Evolutionary conservation across 2,329 filamentous ascomycete genomes (phyloP).

Genomic region (Didymella pinodella): DNA sequence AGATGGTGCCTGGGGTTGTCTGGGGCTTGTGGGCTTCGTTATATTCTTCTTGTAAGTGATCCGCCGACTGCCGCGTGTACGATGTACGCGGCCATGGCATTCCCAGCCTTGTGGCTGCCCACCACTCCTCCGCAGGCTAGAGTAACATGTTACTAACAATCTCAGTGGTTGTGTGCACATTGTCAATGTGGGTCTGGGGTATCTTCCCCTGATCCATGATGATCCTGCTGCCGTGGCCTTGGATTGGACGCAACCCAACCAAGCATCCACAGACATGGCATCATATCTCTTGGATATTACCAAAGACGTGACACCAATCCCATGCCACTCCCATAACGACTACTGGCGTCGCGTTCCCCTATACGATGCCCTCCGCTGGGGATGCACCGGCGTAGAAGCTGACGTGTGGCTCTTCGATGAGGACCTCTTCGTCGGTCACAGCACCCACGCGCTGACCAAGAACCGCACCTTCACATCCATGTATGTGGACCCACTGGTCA

Average conservation of each 20-base stretch:
- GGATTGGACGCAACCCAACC: conserved; percentile 54
- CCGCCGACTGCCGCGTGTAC: conserved; percentile 7
- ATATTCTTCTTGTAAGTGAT: conserved; percentile 48
- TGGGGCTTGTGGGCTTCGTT: conserved; percentile 32
- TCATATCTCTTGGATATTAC: conserved; percentile 58
- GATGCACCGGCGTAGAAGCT: conserved; percentile 65
- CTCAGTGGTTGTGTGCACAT: conserved; percentile 55
- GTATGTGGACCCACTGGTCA: conserved; percentile 62
- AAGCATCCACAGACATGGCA: conserved; percentile 44
- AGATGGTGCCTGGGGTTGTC: conserved; percentile 28
- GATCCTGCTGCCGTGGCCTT: conserved; percentile 39
- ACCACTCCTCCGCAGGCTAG: conserved; percentile 3
- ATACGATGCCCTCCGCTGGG: conserved; percentile 62
- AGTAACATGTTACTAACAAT: conserved; percentile 23
- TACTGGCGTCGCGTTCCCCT: conserved; percentile 65
- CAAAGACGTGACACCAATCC: conserved; percentile 58
- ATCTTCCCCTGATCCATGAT: conserved; percentile 50
- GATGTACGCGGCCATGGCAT: conserved; percentile 11
- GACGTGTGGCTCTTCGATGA: conserved; percentile 64
- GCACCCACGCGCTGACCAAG: conserved; percentile 55
- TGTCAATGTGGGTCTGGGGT: conserved; percentile 49
- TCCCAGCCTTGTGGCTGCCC: conserved; percentile 4
- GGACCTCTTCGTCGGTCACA: conserved; percentile 65
- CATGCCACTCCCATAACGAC: conserved; percentile 67
- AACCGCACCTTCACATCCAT: conserved; percentile 59